Percentiles rank a stretch among this genome's conserved stretches.
Evolutionary conservation across 192 early-diverging fungal genomes (phyloP).

Genomic region (Obelidium mucronatum): DNA sequence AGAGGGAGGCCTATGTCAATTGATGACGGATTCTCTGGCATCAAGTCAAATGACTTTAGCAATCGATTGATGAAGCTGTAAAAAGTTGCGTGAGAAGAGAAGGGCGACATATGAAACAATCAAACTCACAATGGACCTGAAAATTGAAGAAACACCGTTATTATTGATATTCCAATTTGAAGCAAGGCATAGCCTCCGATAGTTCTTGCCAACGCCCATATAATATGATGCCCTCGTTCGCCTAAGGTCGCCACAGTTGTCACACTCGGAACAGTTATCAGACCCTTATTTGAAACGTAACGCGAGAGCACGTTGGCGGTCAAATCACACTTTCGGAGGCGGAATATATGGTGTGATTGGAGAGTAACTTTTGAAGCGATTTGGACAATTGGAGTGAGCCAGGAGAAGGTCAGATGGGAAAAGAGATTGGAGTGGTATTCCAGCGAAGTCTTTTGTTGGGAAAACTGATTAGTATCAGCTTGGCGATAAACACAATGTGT

Average conservation of each 20-base stretch:
- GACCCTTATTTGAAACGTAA: constrained; percentile 10
- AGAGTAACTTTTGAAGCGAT: constrained; percentile 59
- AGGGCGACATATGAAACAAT: background rate
- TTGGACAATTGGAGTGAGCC: constrained; percentile 66
- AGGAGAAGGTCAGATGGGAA: constrained; percentile 58
- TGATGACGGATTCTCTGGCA: constrained; percentile 27
- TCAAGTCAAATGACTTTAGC: constrained; percentile 39
- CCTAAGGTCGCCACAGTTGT: background rate
- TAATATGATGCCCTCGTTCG: background rate
- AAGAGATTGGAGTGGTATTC: constrained; percentile 40
- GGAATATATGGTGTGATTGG: constrained; percentile 62
- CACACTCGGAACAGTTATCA: background rate
- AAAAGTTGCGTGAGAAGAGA: constrained; percentile 18
- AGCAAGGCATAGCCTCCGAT: background rate
- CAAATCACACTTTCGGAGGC: constrained; percentile 55
- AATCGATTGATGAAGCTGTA: constrained; percentile 54
- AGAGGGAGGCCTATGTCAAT: background rate
- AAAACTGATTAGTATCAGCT: background rate
- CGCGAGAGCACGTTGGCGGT: constrained; percentile 43
- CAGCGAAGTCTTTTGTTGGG: constrained; percentile 20
- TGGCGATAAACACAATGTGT: background rate
- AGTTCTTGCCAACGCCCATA: background rate
- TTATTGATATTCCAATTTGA: constrained; percentile 5
- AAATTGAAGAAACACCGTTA: constrained; percentile 35
- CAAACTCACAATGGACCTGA: constrained; percentile 25